These are phyloP conservation scores for Guillardia theta DNA, from an alignment of 78 protist species.

Conservation along the genomic window DNA sequence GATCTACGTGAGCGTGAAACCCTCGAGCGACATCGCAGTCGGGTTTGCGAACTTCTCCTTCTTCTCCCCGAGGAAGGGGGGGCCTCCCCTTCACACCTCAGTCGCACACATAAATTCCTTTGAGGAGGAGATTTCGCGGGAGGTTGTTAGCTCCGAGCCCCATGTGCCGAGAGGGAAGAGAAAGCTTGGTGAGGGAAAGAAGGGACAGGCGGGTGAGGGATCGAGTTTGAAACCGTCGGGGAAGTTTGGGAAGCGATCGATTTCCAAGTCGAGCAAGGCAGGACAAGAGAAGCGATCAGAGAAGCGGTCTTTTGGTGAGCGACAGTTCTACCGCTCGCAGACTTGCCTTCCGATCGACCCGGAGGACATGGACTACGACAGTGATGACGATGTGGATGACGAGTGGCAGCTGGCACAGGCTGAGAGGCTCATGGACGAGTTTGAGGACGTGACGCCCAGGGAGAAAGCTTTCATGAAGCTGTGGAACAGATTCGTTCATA, in stretches of 20 bases:
- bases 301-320: neutral
- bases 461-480: conserved; percentile 10
- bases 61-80: neutral
- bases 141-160: neutral
- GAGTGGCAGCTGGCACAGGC: neutral
- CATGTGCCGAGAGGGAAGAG: neutral
- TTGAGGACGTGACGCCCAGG: neutral
- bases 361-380: conserved; percentile 18
- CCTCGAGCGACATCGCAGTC: neutral
- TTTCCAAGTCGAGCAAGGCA: neutral
- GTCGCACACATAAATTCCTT: no score
- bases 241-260: neutral
- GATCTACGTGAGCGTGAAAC: neutral
- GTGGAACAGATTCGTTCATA: neutral
- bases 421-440: conserved; percentile 8
- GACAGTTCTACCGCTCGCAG: neutral
- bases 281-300: no score
- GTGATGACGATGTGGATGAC: neutral
- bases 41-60: neutral
- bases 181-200: neutral
- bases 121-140: neutral
- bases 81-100: no score
- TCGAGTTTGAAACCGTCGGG: no score
- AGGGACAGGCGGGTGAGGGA: neutral
- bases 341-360: neutral